Conservation (phyloP, 192 early-diverging fungal genomes). For the Cetraspora pellucida region DNA sequence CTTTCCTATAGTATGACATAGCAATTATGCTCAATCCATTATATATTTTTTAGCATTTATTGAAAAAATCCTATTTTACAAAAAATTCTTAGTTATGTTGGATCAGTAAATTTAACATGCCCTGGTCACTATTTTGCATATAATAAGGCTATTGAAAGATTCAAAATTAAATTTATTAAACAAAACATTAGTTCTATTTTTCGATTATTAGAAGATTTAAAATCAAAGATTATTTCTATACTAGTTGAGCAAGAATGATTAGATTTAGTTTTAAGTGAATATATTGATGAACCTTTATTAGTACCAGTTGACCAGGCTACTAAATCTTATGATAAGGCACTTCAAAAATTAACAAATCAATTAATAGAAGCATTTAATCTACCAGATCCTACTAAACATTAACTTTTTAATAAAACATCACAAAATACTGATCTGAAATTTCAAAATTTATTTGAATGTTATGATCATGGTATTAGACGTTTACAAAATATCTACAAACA, state of each 20-base stretch:
- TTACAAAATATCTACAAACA: too few relatives aligned
- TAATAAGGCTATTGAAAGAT: constrained; percentile 8
- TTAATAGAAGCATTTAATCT: too few relatives aligned
- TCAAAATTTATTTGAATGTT: too few relatives aligned
- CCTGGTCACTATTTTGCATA: constrained; percentile 4
- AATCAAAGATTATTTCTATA: not conserved
- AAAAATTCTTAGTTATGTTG: not conserved
- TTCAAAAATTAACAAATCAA: not conserved
- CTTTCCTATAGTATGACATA: too few relatives aligned
- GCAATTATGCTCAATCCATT: too few relatives aligned
- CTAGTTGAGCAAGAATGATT: not conserved
- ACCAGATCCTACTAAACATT: too few relatives aligned
- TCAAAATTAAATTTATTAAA: constrained; percentile 1
- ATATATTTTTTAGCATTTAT: too few relatives aligned
- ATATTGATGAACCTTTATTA: not conserved
- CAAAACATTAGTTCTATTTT: not conserved
- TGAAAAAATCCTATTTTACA: too few relatives aligned
- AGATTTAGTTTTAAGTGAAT: not conserved
- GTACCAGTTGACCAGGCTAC: not conserved
- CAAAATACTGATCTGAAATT: too few relatives aligned
- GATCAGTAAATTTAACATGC: not conserved
- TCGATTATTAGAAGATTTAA: not conserved
- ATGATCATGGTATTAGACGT: too few relatives aligned
- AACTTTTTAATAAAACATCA: too few relatives aligned
- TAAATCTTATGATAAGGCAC: not conserved